Conservation (phyloP, 108 stramenopile genomes). For the Hondaea fermentalgiana region DNA sequence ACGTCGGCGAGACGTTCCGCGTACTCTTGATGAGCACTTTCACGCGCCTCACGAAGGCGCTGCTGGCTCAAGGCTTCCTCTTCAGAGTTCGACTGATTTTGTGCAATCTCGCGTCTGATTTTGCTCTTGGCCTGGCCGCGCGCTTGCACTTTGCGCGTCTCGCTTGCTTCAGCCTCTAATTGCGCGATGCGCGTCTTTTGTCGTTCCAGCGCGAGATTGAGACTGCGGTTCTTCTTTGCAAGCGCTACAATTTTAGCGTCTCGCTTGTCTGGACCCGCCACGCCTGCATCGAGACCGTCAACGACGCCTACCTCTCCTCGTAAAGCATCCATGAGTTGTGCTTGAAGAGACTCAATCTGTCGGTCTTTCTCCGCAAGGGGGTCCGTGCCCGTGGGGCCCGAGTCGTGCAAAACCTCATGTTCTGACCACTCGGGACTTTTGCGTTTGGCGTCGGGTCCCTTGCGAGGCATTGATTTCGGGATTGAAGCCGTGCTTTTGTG, state of each 20-base stretch:
- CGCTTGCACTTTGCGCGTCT: neutral
- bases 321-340: neutral
- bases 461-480: neutral
- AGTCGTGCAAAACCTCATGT: too few relatives aligned
- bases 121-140: neutral
- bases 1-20: neutral
- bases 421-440: too few relatives aligned
- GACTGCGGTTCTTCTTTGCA: slow-evolving; percentile 14
- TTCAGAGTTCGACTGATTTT: neutral
- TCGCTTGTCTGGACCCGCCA: neutral
- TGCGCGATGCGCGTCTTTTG: neutral
- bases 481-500: neutral
- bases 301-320: neutral
- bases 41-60: neutral
- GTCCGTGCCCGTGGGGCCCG: too few relatives aligned
- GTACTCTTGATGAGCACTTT: neutral
- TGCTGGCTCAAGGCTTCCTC: neutral
- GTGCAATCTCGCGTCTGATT: neutral
- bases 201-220: neutral
- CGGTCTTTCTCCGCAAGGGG: neutral
- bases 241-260: neutral
- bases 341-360: neutral
- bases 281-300: neutral
- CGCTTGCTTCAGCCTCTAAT: neutral
- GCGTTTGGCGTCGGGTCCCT: too few relatives aligned